These are phyloP conservation scores for Corymbia maculata DNA, from an alignment of 345 rosid genomes.

Conservation along the genomic window DNA sequence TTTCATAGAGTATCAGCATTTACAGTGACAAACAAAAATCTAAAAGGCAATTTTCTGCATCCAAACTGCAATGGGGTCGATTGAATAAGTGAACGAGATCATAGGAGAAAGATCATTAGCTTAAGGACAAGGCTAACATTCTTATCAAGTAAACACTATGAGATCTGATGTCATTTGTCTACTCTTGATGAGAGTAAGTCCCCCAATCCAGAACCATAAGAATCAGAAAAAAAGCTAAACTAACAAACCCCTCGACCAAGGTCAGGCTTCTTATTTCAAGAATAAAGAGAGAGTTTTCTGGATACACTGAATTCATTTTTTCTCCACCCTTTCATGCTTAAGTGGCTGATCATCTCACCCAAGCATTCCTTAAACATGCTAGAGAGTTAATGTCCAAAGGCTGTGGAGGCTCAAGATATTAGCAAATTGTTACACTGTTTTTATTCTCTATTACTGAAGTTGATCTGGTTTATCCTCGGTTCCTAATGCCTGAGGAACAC, in stretches of 20 bases:
- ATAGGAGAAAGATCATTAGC: neutral
- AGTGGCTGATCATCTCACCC: neutral
- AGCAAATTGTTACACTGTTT: neutral
- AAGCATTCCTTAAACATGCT: neutral
- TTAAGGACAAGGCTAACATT: neutral
- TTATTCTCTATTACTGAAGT: neutral
- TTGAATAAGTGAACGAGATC: neutral
- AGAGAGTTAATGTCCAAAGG: neutral
- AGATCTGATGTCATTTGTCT: neutral
- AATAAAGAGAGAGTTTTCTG: neutral
- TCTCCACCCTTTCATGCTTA: neutral
- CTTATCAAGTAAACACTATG: neutral
- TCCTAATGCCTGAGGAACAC: neutral
- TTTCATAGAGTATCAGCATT: neutral
- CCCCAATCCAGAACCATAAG: neutral
- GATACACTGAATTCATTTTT: neutral
- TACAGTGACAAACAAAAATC: rapidly evolving
- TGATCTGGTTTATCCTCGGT: neutral
- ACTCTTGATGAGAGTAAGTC: neutral
- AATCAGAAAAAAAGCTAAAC: neutral
- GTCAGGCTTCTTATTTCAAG: neutral
- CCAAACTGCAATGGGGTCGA: neutral
- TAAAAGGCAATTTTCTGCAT: neutral
- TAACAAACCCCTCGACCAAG: neutral
- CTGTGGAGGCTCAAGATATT: neutral